Base-by-base conservation (phyloP, 2,329 filamentous ascomycete genomes). In the Xylaria sp. region DNA sequence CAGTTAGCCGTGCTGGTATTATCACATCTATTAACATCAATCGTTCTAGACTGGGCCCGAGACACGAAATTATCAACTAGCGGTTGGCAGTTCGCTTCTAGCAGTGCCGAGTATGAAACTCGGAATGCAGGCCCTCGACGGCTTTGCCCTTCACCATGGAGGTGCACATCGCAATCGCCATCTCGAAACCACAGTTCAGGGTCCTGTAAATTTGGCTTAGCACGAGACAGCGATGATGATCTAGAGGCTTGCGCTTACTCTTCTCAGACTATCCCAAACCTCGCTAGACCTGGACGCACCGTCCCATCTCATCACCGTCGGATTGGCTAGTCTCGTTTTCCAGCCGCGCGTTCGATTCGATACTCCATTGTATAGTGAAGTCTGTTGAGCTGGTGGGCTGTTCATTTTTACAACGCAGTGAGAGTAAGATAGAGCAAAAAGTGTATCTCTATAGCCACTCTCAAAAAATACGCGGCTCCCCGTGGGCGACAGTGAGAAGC, bases 131-230 rank as follows among this genome's bases (percentile, higher is more conserved):
- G 89, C 0, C 89, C 89, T 72, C 88, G 82, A 65, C 84, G 85
- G 2, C 90, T 92, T 64, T 88, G 86, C 47, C 89, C 90, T 70
- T 85, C 84, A n/a, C 81, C 86, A 74, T 92, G 90, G 0, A 94
- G 82, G 78, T 94, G 85, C 1, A 94, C 84, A 17, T 89, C 83
- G 73, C 92, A 94, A 75, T 93, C 88, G 14, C 90, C 92, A 70
- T 89, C 80, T 11, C 85, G 82, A 68, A 85, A 84, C 90, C 90
- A 94, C 2, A 95, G 82, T 71, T 93, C 92, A 2, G 86, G 82
- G 72, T 94, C 92, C 92, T 94, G 36, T 27, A 69, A n/a, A 54
- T n/a, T 45, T 27, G 7, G 34, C 47, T 76, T 12, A 71, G 67
- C 21, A 24, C 27, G 45, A 64, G 57, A 50, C 6, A 21, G 39